Base-by-base conservation (phyloP, 306 rosid genomes). In the Cicer chorassanicum region DNA sequence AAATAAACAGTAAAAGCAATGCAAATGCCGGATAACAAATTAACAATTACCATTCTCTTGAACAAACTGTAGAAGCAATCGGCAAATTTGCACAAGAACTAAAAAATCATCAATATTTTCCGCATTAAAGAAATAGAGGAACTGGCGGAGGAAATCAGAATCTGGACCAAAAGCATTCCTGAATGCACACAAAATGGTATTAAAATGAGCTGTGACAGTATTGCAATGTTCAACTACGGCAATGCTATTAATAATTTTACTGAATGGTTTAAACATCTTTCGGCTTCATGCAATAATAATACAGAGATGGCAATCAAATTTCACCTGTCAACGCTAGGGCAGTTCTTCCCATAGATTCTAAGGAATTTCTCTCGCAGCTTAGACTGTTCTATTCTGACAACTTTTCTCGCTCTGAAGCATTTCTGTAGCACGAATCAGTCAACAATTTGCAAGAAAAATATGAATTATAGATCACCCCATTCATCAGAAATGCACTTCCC, bases 381-480 rank as follows among this genome's bases (percentile, higher is more conserved):
- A 74, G 80, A 87, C 73, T 86, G 89, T 83, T 81, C 97, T 19
- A 81, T 78, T 79, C 82, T 83, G 68, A 88, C 87, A 65, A 65
- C 92, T 84, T 78, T 92, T 80, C 91, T 89, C 83, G 95, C 99
- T 82, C 99, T 92, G 87, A 90, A 92, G 89, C 97, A 94, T 94
- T 89, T 94, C 99, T 94, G 97, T 81, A 86, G 85, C 82, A 69
- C 85, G 83, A 87, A 84, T 73, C 69, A 81, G 90, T 88, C 82
- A 93, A 79, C 55, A 45, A 87, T 41, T 84, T 57, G 80, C 79
- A 76, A 72, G 70, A 72, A 43, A 68, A 34, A 61, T 43, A 29
- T 65, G 41, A 57, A 75, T 56, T 18, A 41, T 46, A 44, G 39
- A 68, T 63, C 45, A 18, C 63, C 64, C 63, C 57, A 14, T 15